Conservation (phyloP, 2,329 filamentous ascomycete genomes). For the Cadophora luteo-olivacea region DNA sequence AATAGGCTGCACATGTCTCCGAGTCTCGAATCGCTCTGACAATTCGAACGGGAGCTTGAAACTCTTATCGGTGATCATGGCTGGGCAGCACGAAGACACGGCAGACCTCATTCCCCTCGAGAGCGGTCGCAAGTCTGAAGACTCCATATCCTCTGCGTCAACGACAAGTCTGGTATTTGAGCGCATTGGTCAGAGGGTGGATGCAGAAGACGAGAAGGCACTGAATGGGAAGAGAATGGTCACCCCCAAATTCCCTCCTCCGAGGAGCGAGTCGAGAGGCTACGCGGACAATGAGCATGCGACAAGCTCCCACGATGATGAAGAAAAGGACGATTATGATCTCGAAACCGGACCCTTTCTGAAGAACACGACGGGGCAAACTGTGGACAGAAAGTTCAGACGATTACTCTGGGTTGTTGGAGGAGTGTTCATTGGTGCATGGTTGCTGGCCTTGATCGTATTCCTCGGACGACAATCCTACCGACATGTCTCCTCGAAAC, state of each 20-base stretch:
- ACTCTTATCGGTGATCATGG: slow-evolving; percentile 40
- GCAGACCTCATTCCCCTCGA: slow-evolving; percentile 37
- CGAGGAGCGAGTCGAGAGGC: slow-evolving; percentile 35
- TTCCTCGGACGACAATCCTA: slow-evolving; percentile 72
- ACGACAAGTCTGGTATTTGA: slow-evolving; percentile 86
- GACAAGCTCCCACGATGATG: slow-evolving; percentile 34
- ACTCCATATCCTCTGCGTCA: slow-evolving; percentile 76
- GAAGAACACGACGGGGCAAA: slow-evolving; percentile 51
- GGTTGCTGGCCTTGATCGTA: slow-evolving; percentile 70
- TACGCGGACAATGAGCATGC: slow-evolving; percentile 41
- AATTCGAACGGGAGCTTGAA: slow-evolving; percentile 29
- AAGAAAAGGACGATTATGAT: slow-evolving; percentile 50
- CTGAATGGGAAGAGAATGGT: slow-evolving; percentile 37
- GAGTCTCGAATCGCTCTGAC: slow-evolving; percentile 27
- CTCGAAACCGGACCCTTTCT: slow-evolving; percentile 52
- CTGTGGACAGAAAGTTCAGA: slow-evolving; percentile 70
- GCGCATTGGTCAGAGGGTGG: slow-evolving; percentile 64
- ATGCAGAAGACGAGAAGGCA: slow-evolving; percentile 31
- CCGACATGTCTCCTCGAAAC: slow-evolving; percentile 66
- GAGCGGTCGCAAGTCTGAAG: slow-evolving; percentile 39
- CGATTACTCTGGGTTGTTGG: slow-evolving; percentile 61
- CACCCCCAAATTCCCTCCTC: slow-evolving; percentile 40
- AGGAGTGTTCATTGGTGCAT: slow-evolving; percentile 67
- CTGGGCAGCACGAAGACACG: slow-evolving; percentile 41
- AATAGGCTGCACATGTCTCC: background rate